phyloP scores from a whole-genome alignment of 805 yeast species.

The Saccharomycopsis olivae region DNA sequence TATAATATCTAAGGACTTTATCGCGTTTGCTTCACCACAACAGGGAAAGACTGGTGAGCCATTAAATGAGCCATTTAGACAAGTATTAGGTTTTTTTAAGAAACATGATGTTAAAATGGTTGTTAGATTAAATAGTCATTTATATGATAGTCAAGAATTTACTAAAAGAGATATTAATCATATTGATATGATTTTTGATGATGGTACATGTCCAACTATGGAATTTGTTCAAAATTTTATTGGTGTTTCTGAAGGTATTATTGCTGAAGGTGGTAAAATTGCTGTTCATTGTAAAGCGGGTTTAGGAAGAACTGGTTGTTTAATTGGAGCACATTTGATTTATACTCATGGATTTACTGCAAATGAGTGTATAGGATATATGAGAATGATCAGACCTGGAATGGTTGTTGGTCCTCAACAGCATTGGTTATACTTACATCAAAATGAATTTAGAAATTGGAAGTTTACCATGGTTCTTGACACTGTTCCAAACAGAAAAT shows the following conservation, averaged over 20 bases:
- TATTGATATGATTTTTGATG: conserved; percentile 93
- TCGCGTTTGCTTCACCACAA: conserved; percentile 96
- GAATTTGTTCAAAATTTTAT: conserved; percentile 86
- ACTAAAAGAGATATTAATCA: conserved; percentile 78
- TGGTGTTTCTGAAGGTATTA: conserved; percentile 90
- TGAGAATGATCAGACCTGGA: conserved; percentile 95
- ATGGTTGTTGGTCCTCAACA: conserved; percentile 99
- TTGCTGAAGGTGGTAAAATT: conserved; percentile 77
- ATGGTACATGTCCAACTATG: conserved; percentile 95
- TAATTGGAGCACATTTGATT: conserved; percentile 93
- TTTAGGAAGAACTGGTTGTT: conserved; percentile 93
- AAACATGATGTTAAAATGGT: conserved; percentile 74
- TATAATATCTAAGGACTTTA: conserved; percentile 81
- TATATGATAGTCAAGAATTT: conserved; percentile 79
- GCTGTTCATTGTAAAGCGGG: conserved; percentile 99
- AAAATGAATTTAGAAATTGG: conserved; percentile 95
- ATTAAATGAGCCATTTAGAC: conserved; percentile 49
- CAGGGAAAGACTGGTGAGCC: conserved; percentile 34
- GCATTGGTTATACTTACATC: conserved; percentile 96
- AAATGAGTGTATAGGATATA: conserved; percentile 89
- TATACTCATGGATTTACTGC: conserved; percentile 97
- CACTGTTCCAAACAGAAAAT: conserved; percentile 48
- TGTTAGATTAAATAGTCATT: conserved; percentile 83
- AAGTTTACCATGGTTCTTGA: conserved; percentile 81
- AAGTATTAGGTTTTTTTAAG: conserved; percentile 70